A percentile compares a stretch with the other conserved stretches of the same genome.
These are phyloP conservation scores for Aspergillus udagawae DNA, from an alignment of 2,329 filamentous ascomycete genomes.

Conservation along the genomic window DNA sequence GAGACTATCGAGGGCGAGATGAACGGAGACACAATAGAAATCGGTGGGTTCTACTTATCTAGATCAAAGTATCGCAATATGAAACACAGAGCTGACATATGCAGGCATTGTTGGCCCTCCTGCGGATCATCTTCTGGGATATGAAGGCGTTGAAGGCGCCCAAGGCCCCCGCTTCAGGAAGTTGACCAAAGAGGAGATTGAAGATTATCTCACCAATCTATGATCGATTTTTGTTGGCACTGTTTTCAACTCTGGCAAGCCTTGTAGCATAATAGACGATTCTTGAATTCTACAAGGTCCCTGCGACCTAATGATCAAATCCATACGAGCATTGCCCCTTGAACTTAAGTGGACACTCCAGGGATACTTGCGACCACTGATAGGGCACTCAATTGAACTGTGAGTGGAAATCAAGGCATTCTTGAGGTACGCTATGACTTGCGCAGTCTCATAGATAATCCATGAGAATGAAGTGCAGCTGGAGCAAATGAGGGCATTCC, in stretches of 20 bases:
- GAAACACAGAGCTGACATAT: constrained; percentile 1
- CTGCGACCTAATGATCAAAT: constrained; percentile 3
- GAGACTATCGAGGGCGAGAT: constrained; percentile 99
- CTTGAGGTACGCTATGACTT: background rate
- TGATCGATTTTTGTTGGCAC: constrained; percentile 46
- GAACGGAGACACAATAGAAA: constrained; percentile 98
- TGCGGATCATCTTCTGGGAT: constrained; percentile 86
- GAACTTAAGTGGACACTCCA: background rate
- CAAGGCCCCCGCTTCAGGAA: constrained; percentile 50
- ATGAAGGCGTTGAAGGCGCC: constrained; percentile 50
- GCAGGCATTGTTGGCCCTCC: constrained; percentile 93
- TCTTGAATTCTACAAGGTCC: constrained; percentile 19
- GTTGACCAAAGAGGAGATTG: constrained; percentile 94
- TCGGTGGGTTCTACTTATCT: constrained; percentile 59
- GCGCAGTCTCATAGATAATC: background rate
- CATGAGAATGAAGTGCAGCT: background rate
- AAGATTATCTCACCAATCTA: constrained; percentile 98
- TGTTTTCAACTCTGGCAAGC: constrained; percentile 13
- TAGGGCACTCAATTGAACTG: background rate
- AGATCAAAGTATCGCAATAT: background rate
- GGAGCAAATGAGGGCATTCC: background rate
- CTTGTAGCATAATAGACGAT: constrained; percentile 26
- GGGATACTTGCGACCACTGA: background rate
- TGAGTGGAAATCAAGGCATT: background rate
- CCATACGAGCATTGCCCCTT: background rate